Evolutionary conservation across 768 basidiomycete genomes (phyloP), one percentile per base, ranked within the genome.

Genomic region (Boletus sp.): DNA sequence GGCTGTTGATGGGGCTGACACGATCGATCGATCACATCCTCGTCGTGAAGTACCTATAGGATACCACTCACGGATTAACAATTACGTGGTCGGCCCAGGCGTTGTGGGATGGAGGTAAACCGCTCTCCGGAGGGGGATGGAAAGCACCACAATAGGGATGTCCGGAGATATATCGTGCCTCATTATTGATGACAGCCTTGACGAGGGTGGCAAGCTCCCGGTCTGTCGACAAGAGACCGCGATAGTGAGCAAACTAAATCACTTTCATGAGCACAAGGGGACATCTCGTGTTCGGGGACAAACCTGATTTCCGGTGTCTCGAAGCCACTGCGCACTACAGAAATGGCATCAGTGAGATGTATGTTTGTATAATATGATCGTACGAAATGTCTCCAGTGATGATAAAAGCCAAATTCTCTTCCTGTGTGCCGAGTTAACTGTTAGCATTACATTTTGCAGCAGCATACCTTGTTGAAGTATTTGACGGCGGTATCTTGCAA

Each of bases 311-410:
- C 83, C 86, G 20, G 90, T 89, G 66, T 92, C 89, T 49, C 90
- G 85, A 37, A 92, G 77, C 90, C 90, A 92, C 65, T 91, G 89
- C 3, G 90, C 90, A 33, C 89, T 91, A 56, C 40, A 42, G 48
- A 47, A 40, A 55, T 4, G 41, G 41, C 39, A 37, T 67, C 35
- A 65, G 50, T 36, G 17, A 4, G 33, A 52, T 33, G 24, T 44
- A n/a, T 18, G 39, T 47, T 50, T 41, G 41, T 44, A 57, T 37
- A 49, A 52, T n/a, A 18, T 14, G 20, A 45, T 76, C 84, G 47
- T 68, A 90, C 89, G 85, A 86, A 63, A 91, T 89, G 66, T 90
- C 87, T 45, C 89, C 89, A 39, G 90, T 91, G 59, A 91, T 87
- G 50, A 91, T 87, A 64, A 91, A 92, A 0, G 89, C 89, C 30